Conservation (phyloP, 768 basidiomycete genomes). For the Neoboletus subvelutipes region DNA sequence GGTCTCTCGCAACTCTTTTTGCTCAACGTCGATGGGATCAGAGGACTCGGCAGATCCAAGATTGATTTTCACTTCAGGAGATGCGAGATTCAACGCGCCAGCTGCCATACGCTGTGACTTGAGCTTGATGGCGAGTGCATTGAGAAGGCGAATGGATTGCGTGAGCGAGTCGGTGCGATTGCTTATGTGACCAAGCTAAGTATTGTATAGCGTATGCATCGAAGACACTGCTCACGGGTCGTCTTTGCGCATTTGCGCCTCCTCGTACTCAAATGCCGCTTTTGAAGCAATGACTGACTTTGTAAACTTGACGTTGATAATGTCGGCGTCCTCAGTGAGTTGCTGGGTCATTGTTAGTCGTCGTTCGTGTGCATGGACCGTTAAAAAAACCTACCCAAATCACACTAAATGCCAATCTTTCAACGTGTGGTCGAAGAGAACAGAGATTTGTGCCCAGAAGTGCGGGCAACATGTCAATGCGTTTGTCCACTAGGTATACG, state of each 20-base stretch:
- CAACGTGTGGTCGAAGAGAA: constrained; percentile 88
- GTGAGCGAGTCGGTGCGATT: constrained; percentile 80
- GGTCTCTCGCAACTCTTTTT: constrained; percentile 89
- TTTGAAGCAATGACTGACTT: constrained; percentile 98
- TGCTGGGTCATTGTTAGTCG: constrained; percentile 51
- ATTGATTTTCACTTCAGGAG: constrained; percentile 97
- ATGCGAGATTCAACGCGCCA: constrained; percentile 96
- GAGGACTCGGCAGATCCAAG: constrained; percentile 90
- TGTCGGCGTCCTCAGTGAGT: constrained; percentile 83
- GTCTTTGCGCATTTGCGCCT: constrained; percentile 92
- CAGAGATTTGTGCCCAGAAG: constrained; percentile 95
- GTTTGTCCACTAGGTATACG: constrained; percentile 97
- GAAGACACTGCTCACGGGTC: constrained; percentile 60
- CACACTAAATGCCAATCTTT: constrained; percentile 90
- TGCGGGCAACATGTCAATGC: constrained; percentile 96
- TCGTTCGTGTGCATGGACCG: background rate
- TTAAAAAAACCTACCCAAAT: constrained; percentile 72
- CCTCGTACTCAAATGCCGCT: constrained; percentile 94
- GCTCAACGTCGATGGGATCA: constrained; percentile 96
- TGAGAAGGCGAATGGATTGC: constrained; percentile 83
- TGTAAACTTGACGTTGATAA: constrained; percentile 85
- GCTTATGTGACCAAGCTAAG: constrained; percentile 37
- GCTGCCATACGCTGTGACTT: constrained; percentile 86
- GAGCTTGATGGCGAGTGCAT: constrained; percentile 80
- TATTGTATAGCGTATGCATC: background rate